A percentile compares a stretch with the other conserved stretches of the same genome.
These are phyloP conservation scores for Leccinum solheimii DNA, from an alignment of 1,284 basidiomycete species.

Conservation along the genomic window DNA sequence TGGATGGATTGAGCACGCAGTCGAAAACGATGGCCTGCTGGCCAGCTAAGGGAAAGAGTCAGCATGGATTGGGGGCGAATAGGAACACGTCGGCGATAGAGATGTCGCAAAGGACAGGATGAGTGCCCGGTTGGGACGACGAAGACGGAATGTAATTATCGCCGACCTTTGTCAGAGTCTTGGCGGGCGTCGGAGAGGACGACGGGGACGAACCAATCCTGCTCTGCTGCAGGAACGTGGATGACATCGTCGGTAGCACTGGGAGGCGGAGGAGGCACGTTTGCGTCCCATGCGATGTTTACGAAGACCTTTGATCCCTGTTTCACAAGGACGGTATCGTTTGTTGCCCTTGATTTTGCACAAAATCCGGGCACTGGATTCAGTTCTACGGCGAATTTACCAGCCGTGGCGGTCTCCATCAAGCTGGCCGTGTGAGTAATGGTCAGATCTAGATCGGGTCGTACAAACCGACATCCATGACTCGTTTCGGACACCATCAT, in stretches of 20 bases:
- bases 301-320: constrained; percentile 64
- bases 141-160: constrained; percentile 8
- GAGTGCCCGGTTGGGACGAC: not conserved
- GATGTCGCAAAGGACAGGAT: not conserved
- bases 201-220: constrained; percentile 63
- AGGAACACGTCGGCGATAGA: constrained; percentile 8
- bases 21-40: constrained; percentile 70
- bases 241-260: constrained; percentile 52
- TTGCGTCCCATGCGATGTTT: constrained; percentile 67
- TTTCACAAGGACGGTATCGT: constrained; percentile 36
- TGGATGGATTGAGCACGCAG: constrained; percentile 57
- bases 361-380: constrained; percentile 35
- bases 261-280: constrained; percentile 65
- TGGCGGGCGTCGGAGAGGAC: constrained; percentile 65
- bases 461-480: not conserved
- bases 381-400: constrained; percentile 23
- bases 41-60: constrained; percentile 49
- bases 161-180: constrained; percentile 69
- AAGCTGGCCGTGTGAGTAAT: constrained; percentile 1
- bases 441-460: not conserved
- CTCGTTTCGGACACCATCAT: not conserved
- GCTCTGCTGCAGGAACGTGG: constrained; percentile 44
- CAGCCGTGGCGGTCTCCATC: constrained; percentile 26
- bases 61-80: not conserved
- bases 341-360: constrained; percentile 29